These are phyloP conservation scores for Ramalina intermedia DNA, from an alignment of 495 filamentous ascomycete genomes.

Conservation along the genomic window DNA sequence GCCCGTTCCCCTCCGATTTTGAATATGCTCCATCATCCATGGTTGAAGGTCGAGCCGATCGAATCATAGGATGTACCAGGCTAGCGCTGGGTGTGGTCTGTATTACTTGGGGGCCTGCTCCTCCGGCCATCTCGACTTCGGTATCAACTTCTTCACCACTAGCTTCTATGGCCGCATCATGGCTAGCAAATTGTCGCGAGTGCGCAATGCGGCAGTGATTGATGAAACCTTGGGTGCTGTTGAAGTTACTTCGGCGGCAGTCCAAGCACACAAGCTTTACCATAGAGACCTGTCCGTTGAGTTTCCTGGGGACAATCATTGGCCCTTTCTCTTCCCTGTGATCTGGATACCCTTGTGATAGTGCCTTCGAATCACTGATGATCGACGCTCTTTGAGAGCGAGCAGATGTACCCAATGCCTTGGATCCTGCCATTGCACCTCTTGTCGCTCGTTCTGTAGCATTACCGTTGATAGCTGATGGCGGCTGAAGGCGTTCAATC, in stretches of 20 bases:
- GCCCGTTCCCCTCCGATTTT: conserved; percentile 19
- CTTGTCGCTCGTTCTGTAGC: conserved; percentile 58
- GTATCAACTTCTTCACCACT: conserved; percentile 71
- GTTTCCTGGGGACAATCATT: conserved; percentile 44
- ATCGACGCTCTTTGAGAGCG: conserved; percentile 45
- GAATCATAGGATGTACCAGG: conserved; percentile 56
- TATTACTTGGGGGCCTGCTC: conserved; percentile 28
- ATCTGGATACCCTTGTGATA: conserved; percentile 57
- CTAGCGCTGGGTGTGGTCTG: conserved; percentile 29
- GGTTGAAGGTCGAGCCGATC: conserved; percentile 28
- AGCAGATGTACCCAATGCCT: conserved; percentile 39
- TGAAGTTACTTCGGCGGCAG: conserved; percentile 80
- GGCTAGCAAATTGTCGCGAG: conserved; percentile 76
- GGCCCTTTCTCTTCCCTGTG: conserved; percentile 52
- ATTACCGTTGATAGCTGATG: conserved; percentile 21
- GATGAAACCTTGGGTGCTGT: conserved; percentile 91
- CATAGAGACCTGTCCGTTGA: conserved; percentile 33
- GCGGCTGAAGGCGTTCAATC: conserved; percentile 21
- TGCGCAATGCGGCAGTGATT: conserved; percentile 97
- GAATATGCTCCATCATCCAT: background rate
- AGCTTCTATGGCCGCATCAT: conserved; percentile 83
- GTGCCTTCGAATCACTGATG: conserved; percentile 50
- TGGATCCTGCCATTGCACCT: conserved; percentile 48
- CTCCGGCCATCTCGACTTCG: conserved; percentile 41
- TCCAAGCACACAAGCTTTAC: conserved; percentile 81